Conservation (phyloP, 306 rosid genomes). For the Trifolium dubium region DNA sequence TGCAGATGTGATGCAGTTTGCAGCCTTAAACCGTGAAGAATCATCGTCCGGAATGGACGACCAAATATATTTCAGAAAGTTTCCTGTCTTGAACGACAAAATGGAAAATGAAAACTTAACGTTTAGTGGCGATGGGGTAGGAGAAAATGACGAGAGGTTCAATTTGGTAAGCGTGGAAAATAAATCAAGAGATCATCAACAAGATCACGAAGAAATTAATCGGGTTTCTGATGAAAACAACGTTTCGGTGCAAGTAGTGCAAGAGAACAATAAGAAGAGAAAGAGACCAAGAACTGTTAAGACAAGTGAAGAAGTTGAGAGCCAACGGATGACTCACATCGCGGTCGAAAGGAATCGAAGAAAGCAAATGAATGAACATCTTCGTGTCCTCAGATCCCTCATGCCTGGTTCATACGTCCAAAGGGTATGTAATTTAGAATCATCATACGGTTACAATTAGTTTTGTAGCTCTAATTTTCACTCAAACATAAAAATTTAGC, state of each 20-base stretch:
- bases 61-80: constrained; percentile 86
- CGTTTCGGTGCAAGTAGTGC: constrained; percentile 43
- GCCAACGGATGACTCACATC: constrained; percentile 95
- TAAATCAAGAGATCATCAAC: constrained; percentile 32
- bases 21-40: constrained; percentile 69
- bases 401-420: constrained; percentile 98
- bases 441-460: background rate
- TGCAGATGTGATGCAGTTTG: constrained; percentile 93
- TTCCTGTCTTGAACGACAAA: constrained; percentile 78
- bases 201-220: constrained; percentile 35
- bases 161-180: constrained; percentile 37
- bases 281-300: constrained; percentile 74
- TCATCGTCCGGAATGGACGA: constrained; percentile 56
- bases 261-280: constrained; percentile 63
- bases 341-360: constrained; percentile 89
- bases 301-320: constrained; percentile 88
- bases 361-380: constrained; percentile 98
- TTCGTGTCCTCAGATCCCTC: constrained; percentile 88
- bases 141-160: constrained; percentile 46
- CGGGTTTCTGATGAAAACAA: constrained; percentile 31
- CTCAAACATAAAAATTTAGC: too few species aligned
- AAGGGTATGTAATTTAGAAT: constrained; percentile 58
- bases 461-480: too few species aligned
- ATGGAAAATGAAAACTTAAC: constrained; percentile 52
- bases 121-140: constrained; percentile 3